phyloP scores from a whole-genome alignment of 345 rosid species.

The Salix caprea region DNA sequence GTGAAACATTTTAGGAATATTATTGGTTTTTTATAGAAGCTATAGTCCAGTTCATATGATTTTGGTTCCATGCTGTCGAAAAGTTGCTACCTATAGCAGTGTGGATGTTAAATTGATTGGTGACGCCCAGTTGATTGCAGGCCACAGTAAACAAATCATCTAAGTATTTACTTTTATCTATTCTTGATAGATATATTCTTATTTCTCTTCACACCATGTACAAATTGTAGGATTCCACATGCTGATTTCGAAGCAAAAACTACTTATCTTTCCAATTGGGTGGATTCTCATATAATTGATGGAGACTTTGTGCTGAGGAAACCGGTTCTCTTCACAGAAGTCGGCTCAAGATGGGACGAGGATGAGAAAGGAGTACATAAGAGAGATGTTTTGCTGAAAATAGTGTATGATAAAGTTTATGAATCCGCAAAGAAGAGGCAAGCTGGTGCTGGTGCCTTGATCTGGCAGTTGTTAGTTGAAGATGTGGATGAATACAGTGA shows the following conservation, averaged over 20 bases:
- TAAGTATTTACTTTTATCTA: not conserved
- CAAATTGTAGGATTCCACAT: slow-evolving; percentile 29
- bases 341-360: slow-evolving; percentile 27
- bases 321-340: slow-evolving; percentile 42
- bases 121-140: not conserved
- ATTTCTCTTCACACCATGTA: not conserved
- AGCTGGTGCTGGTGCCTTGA: slow-evolving; percentile 40
- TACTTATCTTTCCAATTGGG: slow-evolving; percentile 30
- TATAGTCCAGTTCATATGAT: not conserved
- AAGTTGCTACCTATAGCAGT: not conserved
- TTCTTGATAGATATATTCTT: not conserved
- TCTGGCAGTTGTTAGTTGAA: slow-evolving; percentile 40
- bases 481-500: slow-evolving; percentile 31
- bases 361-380: slow-evolving; percentile 13
- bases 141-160: not conserved
- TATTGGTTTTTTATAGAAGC: not conserved
- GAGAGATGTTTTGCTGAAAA: slow-evolving; percentile 26
- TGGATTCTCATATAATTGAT: slow-evolving; percentile 37
- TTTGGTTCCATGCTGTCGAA: not conserved
- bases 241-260: slow-evolving; percentile 30
- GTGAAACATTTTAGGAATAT: not conserved
- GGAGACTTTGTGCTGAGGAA: slow-evolving; percentile 30
- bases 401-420: slow-evolving; percentile 27
- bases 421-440: slow-evolving; percentile 31
- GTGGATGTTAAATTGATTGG: slow-evolving; percentile 5